These are phyloP conservation scores for Pythium scleroteichum DNA, from an alignment of 352 stramenopile species.

Conservation along the genomic window DNA sequence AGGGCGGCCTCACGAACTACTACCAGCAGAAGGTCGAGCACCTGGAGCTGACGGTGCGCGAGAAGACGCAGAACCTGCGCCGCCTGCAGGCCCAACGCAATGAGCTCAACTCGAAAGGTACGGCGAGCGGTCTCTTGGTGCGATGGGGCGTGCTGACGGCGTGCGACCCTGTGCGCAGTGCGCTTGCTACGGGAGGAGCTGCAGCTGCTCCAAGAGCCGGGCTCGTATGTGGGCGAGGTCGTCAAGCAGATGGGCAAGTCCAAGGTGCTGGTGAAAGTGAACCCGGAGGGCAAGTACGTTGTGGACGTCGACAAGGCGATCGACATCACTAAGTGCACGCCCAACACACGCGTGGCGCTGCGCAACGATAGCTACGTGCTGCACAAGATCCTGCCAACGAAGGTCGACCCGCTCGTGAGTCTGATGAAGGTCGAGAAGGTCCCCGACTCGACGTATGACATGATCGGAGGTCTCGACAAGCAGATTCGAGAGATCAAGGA, in stretches of 20 bases:
- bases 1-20: constrained; percentile 83
- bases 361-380: constrained; percentile 99
- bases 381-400: constrained; percentile 99
- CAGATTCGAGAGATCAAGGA: constrained; percentile 99
- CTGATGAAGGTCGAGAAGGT: constrained; percentile 99
- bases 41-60: constrained; percentile 91
- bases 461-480: constrained; percentile 99
- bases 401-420: constrained; percentile 93
- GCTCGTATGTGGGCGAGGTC: constrained; percentile 98
- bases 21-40: constrained; percentile 96
- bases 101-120: constrained; percentile 98
- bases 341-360: constrained; percentile 98
- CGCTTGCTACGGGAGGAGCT: constrained; percentile 98
- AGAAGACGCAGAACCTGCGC: constrained; percentile 96
- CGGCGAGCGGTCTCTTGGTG: no score
- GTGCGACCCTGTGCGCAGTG: constrained; percentile 55
- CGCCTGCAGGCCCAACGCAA: constrained; percentile 99
- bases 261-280: constrained; percentile 99
- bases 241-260: constrained; percentile 99
- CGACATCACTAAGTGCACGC: constrained; percentile 95
- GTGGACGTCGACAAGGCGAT: constrained; percentile 99
- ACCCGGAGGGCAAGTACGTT: constrained; percentile 99
- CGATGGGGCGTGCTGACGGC: neutral
- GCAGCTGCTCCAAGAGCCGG: constrained; percentile 97
- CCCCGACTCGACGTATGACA: constrained; percentile 99